These are phyloP conservation scores for Cladosporium sp. DNA, from an alignment of 2,329 filamentous ascomycete species.

Conservation along the genomic window DNA sequence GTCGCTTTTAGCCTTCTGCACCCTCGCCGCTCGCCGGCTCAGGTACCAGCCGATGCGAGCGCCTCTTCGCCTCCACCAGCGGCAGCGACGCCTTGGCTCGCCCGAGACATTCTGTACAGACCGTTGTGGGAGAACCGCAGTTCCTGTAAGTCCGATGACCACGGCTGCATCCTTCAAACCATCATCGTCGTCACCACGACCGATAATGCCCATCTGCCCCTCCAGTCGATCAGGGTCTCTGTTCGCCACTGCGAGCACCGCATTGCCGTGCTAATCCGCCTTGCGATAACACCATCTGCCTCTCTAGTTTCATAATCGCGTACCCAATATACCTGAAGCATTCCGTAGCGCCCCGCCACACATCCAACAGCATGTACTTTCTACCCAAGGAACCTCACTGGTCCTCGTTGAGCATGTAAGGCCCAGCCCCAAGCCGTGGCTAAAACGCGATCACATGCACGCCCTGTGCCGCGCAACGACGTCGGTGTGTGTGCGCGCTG, in stretches of 20 bases:
- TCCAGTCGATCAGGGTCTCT: neutral
- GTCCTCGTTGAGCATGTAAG: neutral
- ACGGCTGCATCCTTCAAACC: neutral
- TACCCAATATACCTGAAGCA: constrained; percentile 9
- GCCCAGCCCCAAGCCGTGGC: neutral
- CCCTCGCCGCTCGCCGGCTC: neutral
- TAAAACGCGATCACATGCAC: constrained; percentile 4
- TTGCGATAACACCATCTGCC: neutral
- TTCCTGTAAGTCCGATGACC: constrained; percentile 6
- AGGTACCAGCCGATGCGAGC: constrained; percentile 6
- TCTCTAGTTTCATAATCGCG: neutral
- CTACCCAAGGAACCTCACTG: too few relatives aligned
- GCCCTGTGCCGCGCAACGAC: neutral
- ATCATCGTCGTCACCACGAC: constrained; percentile 6
- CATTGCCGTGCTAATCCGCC: neutral
- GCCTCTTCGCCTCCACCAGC: neutral
- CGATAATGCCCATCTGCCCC: neutral
- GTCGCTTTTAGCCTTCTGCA: constrained; percentile 1
- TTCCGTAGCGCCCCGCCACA: constrained; percentile 1
- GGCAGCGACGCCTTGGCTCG: constrained; percentile 2
- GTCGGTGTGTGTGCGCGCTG: too few relatives aligned
- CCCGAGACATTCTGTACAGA: constrained; percentile 10
- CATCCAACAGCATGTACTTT: neutral
- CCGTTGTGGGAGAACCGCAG: neutral
- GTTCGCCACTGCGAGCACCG: neutral